These are phyloP conservation scores for Acanthamoeba castellanii DNA, from an alignment of 208 protist genomes.

Conservation along the genomic window DNA sequence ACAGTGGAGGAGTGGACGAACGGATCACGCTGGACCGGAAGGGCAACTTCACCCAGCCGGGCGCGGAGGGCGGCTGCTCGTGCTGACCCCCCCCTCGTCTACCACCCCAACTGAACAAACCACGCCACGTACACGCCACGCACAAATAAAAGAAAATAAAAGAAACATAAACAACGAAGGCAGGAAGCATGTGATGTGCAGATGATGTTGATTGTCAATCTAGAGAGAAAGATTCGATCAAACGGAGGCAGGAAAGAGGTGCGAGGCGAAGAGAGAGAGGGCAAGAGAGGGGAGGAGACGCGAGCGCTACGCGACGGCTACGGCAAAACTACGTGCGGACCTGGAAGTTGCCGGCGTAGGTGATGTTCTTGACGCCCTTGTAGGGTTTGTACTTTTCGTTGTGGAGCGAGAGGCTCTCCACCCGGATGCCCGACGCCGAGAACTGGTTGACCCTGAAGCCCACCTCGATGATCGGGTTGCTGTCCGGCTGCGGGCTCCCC, in stretches of 20 bases:
- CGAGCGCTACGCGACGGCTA: too few species aligned
- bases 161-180: too few species aligned
- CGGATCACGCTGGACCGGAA: background rate
- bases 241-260: too few species aligned
- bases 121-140: too few species aligned
- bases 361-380: slow-evolving; percentile 83
- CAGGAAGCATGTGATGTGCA: too few species aligned
- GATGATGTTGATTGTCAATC: too few species aligned
- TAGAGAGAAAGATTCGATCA: too few species aligned
- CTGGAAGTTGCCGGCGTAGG: slow-evolving; percentile 83
- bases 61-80: background rate
- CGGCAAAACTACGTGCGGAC: slow-evolving; percentile 75
- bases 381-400: slow-evolving; percentile 86
- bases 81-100: background rate
- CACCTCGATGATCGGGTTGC: slow-evolving; percentile 39
- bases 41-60: background rate
- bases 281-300: too few species aligned
- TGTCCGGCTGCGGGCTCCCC: slow-evolving; percentile 57
- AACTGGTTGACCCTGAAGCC: slow-evolving; percentile 60
- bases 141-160: too few species aligned
- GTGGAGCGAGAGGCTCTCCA: slow-evolving; percentile 77
- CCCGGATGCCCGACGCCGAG: slow-evolving; percentile 42
- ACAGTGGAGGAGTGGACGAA: background rate
- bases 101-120: too few species aligned
- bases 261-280: slow-evolving; percentile 3